Evolutionary conservation across 208 protist genomes (phyloP).

Genomic region (Trichomonas tenax): DNA sequence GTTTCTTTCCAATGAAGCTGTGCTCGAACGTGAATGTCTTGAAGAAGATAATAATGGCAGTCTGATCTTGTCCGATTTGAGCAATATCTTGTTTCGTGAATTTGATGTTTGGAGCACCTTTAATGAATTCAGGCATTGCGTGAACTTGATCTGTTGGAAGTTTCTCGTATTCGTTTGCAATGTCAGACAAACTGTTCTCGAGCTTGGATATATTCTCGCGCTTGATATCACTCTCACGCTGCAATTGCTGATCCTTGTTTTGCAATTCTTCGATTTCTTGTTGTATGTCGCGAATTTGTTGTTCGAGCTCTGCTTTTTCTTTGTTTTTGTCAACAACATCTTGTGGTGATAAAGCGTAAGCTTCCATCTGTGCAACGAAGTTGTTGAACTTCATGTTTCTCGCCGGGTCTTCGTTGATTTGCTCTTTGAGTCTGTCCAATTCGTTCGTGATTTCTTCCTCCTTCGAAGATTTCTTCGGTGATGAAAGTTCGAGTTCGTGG

Average conservation of each 20-base stretch:
- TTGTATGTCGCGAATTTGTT: background rate
- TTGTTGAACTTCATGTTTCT: background rate
- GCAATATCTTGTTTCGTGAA: background rate
- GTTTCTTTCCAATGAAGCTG: background rate
- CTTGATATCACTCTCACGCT: background rate
- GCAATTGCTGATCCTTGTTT: background rate
- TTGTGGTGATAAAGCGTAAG: background rate
- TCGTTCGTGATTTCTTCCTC: background rate
- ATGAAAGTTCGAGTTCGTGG: background rate
- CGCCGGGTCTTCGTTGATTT: background rate
- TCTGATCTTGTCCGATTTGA: background rate
- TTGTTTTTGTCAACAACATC: background rate
- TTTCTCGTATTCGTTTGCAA: background rate
- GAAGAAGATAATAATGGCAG: background rate
- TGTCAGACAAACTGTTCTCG: background rate
- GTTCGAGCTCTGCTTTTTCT: background rate
- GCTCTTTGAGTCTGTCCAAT: background rate
- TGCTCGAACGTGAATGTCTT: background rate
- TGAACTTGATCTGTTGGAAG: background rate
- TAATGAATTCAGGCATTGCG: background rate
- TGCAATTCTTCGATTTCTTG: background rate
- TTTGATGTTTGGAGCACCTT: background rate
- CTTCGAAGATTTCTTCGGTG: background rate
- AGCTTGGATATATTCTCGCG: background rate
- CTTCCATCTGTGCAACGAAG: background rate